Conservation (phyloP, 768 basidiomycete species). For the Trametes elegans region DNA sequence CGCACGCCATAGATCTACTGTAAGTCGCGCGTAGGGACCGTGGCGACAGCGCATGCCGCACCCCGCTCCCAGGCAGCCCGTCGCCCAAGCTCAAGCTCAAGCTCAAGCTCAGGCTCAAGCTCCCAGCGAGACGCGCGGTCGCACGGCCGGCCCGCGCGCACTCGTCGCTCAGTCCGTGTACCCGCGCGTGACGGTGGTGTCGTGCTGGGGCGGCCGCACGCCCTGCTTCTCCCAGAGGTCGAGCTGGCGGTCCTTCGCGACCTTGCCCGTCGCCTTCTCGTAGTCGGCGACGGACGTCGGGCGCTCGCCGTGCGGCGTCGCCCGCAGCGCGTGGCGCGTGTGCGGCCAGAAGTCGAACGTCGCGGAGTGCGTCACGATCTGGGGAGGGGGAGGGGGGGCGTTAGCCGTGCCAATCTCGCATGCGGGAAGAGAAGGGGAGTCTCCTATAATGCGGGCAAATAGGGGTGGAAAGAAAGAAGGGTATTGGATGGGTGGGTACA, state of each 20-base stretch:
- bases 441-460: not conserved
- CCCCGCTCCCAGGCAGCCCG: too few species aligned
- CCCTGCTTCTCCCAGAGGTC: constrained; percentile 74
- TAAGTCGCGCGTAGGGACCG: too few species aligned
- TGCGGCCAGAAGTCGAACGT: constrained; percentile 83
- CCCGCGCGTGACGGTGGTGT: constrained; percentile 40
- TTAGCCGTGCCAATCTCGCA: not conserved
- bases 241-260: constrained; percentile 69
- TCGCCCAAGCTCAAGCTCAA: too few species aligned
- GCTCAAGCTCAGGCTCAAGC: not conserved
- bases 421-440: not conserved
- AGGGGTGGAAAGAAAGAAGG: not conserved
- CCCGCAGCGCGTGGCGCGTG: constrained; percentile 74
- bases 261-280: constrained; percentile 58
- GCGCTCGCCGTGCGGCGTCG: constrained; percentile 78
- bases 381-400: not conserved
- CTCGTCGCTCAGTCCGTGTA: constrained; percentile 54
- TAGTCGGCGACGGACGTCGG: constrained; percentile 77
- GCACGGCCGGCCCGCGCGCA: not conserved
- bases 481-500: not conserved
- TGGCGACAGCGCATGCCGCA: too few species aligned
- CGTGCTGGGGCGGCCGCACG: constrained; percentile 32
- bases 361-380: constrained; percentile 76
- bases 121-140: not conserved
- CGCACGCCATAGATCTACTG: too few species aligned